Conservation (phyloP, 371 early-diverging fungal genomes). For the Coemansia sp. region DNA sequence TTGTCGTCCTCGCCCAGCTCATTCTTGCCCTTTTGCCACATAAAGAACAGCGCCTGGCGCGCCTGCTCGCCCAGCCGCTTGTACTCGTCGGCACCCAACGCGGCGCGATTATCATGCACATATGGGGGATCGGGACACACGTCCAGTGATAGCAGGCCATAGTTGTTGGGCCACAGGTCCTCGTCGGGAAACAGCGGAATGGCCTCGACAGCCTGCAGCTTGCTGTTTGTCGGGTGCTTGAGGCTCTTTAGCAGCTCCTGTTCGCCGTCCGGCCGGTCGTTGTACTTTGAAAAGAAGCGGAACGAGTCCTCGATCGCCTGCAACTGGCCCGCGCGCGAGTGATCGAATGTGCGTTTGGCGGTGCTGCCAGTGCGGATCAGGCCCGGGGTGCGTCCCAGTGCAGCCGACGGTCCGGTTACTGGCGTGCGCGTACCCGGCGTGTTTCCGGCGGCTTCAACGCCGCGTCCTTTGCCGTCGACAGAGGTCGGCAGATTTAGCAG, state of each 20-base stretch:
- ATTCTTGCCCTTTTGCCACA: conserved; percentile 27
- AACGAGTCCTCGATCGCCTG: conserved; percentile 72
- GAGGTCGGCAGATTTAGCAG: conserved; percentile 56
- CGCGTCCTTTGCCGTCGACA: neutral
- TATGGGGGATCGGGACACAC: conserved; percentile 64
- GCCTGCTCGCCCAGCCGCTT: conserved; percentile 24
- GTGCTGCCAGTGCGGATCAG: conserved; percentile 28
- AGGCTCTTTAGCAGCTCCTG: conserved; percentile 52
- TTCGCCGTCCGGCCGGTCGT: conserved; percentile 13
- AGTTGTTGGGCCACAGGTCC: conserved; percentile 63
- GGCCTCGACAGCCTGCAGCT: conserved; percentile 68
- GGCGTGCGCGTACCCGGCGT: too few relatives aligned
- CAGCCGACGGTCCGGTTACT: too few relatives aligned
- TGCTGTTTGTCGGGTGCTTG: conserved; percentile 72
- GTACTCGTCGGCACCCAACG: conserved; percentile 10
- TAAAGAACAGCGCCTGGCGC: conserved; percentile 37
- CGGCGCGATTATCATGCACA: neutral
- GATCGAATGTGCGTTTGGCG: conserved; percentile 48
- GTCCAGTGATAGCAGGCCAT: conserved; percentile 70
- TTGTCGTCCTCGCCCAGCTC: conserved; percentile 41
- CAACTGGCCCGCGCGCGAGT: conserved; percentile 64
- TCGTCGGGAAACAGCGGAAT: conserved; percentile 78
- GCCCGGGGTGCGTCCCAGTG: neutral
- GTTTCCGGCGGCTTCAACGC: too few relatives aligned
- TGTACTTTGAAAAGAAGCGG: conserved; percentile 52